phyloP scores from a whole-genome alignment of 495 filamentous ascomycete genomes.

The Aspergillus leporis region DNA sequence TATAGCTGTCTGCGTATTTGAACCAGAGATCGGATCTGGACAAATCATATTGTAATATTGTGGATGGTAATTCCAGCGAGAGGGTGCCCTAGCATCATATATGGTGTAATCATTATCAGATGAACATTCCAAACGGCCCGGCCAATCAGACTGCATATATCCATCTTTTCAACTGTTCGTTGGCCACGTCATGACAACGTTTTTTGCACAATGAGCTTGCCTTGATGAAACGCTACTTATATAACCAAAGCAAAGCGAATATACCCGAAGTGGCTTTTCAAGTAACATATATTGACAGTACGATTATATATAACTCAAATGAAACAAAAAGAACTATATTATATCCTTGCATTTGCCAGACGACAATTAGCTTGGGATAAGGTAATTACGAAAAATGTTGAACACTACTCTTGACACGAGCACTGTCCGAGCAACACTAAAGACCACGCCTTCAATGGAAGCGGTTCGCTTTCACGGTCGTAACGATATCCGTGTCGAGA shows the following conservation, averaged over 20 bases:
- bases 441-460: conserved; percentile 28
- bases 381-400: conserved; percentile 4
- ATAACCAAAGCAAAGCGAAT: no score
- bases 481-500: conserved; percentile 38
- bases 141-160: background rate
- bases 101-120: background rate
- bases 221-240: background rate
- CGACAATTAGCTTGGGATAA: background rate
- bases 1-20: background rate
- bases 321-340: background rate
- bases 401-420: conserved; percentile 10
- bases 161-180: background rate
- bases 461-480: conserved; percentile 40
- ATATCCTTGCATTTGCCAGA: background rate
- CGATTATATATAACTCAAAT: background rate
- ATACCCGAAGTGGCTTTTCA: background rate
- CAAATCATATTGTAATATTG: background rate
- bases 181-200: background rate
- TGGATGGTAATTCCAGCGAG: background rate
- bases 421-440: conserved; percentile 12
- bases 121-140: background rate
- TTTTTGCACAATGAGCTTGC: background rate
- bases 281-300: background rate
- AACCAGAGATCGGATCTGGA: background rate
- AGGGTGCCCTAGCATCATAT: background rate